These are phyloP conservation scores for Arthrobotrys megalospora DNA, from an alignment of 2,329 filamentous ascomycete species.

Conservation along the genomic window DNA sequence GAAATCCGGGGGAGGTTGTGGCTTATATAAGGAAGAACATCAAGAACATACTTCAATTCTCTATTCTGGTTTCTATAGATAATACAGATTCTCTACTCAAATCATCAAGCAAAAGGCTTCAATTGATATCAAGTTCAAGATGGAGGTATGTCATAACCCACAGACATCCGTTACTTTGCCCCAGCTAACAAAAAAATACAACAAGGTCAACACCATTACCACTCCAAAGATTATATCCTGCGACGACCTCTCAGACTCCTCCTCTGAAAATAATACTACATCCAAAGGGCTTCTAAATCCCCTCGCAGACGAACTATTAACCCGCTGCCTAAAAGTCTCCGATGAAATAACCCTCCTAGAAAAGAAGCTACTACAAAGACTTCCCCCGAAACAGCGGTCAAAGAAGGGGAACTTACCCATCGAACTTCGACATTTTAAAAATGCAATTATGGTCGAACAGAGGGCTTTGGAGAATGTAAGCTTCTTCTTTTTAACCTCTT, in stretches of 20 bases:
- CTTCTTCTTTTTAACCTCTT: conserved; percentile 4
- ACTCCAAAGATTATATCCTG: conserved; percentile 26
- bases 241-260: conserved; percentile 29
- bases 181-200: conserved; percentile 32
- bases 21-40: background rate
- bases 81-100: too few relatives aligned
- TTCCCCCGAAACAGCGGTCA: conserved; percentile 65
- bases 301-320: conserved; percentile 64
- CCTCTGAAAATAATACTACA: background rate
- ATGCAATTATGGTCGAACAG: conserved; percentile 70
- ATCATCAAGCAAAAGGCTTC: too few relatives aligned
- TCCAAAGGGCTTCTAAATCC: conserved; percentile 59
- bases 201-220: conserved; percentile 38
- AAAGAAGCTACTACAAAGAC: conserved; percentile 56
- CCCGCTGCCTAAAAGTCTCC: conserved; percentile 64
- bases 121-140: background rate
- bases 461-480: conserved; percentile 69
- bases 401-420: conserved; percentile 68
- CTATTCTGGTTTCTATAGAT: too few relatives aligned
- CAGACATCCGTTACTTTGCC: background rate
- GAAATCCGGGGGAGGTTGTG: background rate
- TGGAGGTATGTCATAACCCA: conserved; percentile 39
- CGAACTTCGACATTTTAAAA: conserved; percentile 71
- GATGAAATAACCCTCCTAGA: conserved; percentile 63
- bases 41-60: background rate